Percentiles rank a stretch among this genome's conserved stretches.
These are phyloP conservation scores for Gentiana straminea DNA, from an alignment of 257 asterid genomes.

Conservation along the genomic window DNA sequence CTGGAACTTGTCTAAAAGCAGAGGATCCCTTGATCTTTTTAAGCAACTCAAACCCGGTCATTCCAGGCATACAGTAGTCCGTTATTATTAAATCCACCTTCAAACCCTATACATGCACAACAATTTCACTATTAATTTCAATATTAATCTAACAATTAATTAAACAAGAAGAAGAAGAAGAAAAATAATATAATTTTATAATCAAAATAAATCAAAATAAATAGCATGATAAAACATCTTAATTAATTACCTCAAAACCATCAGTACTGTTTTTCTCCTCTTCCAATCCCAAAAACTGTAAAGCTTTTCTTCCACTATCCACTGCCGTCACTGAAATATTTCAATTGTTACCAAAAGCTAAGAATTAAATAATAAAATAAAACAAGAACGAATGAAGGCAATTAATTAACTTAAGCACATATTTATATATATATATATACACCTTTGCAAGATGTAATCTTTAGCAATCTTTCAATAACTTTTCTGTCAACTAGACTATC, in stretches of 20 bases:
- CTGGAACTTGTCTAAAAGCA: constrained; percentile 75
- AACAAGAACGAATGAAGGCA: no score
- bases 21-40: constrained; percentile 92
- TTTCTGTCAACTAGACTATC: constrained; percentile 30
- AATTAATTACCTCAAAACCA: constrained; percentile 45
- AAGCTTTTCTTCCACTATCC: constrained; percentile 87
- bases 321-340: constrained; percentile 65
- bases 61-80: constrained; percentile 95
- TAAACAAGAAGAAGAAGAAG: background rate
- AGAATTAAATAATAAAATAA: background rate
- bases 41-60: constrained; percentile 85
- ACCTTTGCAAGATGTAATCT: constrained; percentile 35
- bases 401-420: no score
- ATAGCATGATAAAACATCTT: no score
- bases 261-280: constrained; percentile 40
- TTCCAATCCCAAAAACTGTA: constrained; percentile 76
- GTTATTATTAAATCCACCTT: constrained; percentile 89
- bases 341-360: constrained; percentile 6
- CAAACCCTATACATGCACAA: constrained; percentile 35
- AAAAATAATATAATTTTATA: background rate
- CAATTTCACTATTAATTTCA: background rate
- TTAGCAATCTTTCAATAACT: constrained; percentile 29
- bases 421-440: background rate
- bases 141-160: background rate
- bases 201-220: no score